A percentile compares a stretch with the other conserved stretches of the same genome.
Evolutionary conservation across 805 yeast genomes (phyloP).

Genomic region (Hyphopichia homilentoma): DNA sequence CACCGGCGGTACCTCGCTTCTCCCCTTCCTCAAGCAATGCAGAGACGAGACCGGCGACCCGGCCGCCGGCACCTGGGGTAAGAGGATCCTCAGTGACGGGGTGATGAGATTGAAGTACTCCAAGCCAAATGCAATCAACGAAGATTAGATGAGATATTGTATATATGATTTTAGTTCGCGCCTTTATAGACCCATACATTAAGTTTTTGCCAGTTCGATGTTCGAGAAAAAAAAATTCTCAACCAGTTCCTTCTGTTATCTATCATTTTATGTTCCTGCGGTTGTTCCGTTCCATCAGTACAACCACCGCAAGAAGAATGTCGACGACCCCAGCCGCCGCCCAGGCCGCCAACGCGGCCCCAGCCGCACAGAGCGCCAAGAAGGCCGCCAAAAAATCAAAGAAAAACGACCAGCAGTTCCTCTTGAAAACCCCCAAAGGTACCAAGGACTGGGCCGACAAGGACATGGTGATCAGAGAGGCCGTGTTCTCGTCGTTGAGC

Average conservation of each 20-base stretch:
- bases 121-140: constrained; percentile 37
- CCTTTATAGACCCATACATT: too few species aligned
- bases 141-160: constrained; percentile 23
- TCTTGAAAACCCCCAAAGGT: constrained; percentile 94
- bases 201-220: too few species aligned
- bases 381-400: constrained; percentile 31
- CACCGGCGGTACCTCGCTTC: constrained; percentile 90
- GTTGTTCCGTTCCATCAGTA: constrained; percentile 3
- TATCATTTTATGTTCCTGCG: constrained; percentile 12
- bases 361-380: constrained; percentile 8
- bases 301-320: constrained; percentile 13
- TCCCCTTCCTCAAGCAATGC: constrained; percentile 91
- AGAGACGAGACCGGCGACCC: constrained; percentile 94
- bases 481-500: constrained; percentile 71
- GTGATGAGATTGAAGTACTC: constrained; percentile 41
- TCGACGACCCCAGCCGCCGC: constrained; percentile 15
- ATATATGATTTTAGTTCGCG: too few species aligned
- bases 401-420: constrained; percentile 54
- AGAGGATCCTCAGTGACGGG: constrained; percentile 59
- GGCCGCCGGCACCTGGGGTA: constrained; percentile 93
- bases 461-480: constrained; percentile 94
- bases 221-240: too few species aligned
- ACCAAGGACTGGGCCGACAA: constrained; percentile 98
- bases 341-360: constrained; percentile 6
- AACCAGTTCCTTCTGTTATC: not conserved